Percentiles rank a stretch among this genome's conserved stretches.
These are phyloP conservation scores for Malassezia pachydermatis DNA, from an alignment of 1,284 basidiomycete species.

Conservation along the genomic window DNA sequence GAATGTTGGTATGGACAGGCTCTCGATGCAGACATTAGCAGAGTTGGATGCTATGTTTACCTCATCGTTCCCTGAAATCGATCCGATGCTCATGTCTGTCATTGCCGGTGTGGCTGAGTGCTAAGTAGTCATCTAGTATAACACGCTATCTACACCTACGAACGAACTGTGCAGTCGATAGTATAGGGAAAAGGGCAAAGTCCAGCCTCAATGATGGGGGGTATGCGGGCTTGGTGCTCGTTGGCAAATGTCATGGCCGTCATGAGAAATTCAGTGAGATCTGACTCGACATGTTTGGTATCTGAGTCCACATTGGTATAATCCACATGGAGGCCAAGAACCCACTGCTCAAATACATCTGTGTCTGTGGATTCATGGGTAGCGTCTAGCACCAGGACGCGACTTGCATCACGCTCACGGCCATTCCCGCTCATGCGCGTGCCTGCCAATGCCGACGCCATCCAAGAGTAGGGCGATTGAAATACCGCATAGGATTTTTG, in stretches of 20 bases:
- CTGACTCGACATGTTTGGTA: background rate
- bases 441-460: constrained; percentile 10
- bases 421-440: background rate
- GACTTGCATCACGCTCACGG: background rate
- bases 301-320: too few relatives aligned
- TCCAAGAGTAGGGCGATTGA: constrained; percentile 18
- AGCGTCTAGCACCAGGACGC: background rate
- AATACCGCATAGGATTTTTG: constrained; percentile 9
- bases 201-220: constrained; percentile 7
- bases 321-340: constrained; percentile 7
- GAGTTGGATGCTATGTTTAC: constrained; percentile 32
- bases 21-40: constrained; percentile 26
- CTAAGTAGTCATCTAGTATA: background rate
- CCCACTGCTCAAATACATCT: constrained; percentile 15
- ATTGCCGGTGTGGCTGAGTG: constrained; percentile 34
- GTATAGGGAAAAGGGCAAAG: constrained; percentile 13
- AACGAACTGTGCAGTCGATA: constrained; percentile 11
- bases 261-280: constrained; percentile 2
- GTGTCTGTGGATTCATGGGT: background rate
- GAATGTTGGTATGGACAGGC: constrained; percentile 11
- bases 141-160: background rate
- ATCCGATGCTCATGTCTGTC: constrained; percentile 42
- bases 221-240: constrained; percentile 9
- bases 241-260: constrained; percentile 15
- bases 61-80: constrained; percentile 36